These are phyloP conservation scores for Umbelopsis sp. DNA, from an alignment of 192 early-diverging fungal species.

Conservation along the genomic window DNA sequence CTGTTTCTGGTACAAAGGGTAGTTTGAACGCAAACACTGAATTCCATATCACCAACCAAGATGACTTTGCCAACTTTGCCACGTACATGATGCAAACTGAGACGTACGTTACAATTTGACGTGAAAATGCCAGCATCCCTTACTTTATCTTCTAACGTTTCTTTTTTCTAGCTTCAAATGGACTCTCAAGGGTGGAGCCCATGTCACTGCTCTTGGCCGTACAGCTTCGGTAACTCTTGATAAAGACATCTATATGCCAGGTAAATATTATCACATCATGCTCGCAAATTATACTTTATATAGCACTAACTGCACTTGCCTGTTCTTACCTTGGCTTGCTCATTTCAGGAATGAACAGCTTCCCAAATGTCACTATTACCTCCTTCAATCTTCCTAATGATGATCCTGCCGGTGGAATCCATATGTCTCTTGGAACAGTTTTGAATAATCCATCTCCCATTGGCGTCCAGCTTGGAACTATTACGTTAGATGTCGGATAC, in stretches of 20 bases:
- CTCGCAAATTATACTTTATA: too few relatives aligned
- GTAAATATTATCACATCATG: constrained; percentile 14
- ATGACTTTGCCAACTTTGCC: constrained; percentile 44
- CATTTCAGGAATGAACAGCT: constrained; percentile 52
- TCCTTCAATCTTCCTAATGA: constrained; percentile 55
- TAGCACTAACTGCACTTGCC: constrained; percentile 30
- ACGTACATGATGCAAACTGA: constrained; percentile 42
- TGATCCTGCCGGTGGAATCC: constrained; percentile 58
- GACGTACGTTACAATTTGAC: constrained; percentile 12
- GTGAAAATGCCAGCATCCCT: too few relatives aligned
- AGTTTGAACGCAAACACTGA: constrained; percentile 15
- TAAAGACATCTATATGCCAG: constrained; percentile 46
- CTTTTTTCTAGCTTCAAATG: constrained; percentile 34
- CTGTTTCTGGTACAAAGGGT: constrained; percentile 42
- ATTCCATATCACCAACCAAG: constrained; percentile 37
- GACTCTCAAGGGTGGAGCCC: constrained; percentile 41
- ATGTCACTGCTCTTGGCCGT: constrained; percentile 44
- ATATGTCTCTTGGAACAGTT: constrained; percentile 51
- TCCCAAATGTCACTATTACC: constrained; percentile 50
- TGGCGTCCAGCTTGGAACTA: constrained; percentile 56
- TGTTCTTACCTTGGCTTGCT: too few relatives aligned
- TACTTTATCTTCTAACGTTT: not conserved
- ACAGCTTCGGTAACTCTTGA: constrained; percentile 43
- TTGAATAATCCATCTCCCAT: constrained; percentile 58
- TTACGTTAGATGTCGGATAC: constrained; percentile 51